phyloP scores from a whole-genome alignment of 345 rosid species.

The Populus simonii region DNA sequence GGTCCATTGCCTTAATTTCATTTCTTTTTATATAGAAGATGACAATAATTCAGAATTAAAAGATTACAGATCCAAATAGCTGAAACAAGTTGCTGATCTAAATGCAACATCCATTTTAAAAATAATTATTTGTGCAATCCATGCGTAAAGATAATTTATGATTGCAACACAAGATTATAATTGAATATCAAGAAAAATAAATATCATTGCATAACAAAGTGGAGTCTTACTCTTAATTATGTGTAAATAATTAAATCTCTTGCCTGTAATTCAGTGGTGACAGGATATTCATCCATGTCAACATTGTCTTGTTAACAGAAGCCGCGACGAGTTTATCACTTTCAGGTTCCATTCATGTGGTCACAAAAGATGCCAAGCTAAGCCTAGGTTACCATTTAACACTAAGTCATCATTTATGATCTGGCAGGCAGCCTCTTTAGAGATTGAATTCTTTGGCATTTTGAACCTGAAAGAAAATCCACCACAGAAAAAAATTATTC shows the following conservation, averaged over 20 bases:
- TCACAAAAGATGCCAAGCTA: constrained; percentile 23
- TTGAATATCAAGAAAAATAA: not conserved
- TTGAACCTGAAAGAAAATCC: constrained; percentile 13
- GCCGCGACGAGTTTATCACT: constrained; percentile 23
- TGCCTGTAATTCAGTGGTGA: constrained; percentile 26
- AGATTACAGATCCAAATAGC: not conserved
- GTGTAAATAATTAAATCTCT: not conserved
- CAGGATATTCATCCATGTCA: constrained; percentile 34
- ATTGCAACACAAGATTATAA: not conserved
- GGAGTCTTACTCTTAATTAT: too few relatives aligned
- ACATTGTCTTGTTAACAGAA: constrained; percentile 23
- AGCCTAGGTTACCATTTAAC: constrained; percentile 28
- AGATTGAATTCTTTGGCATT: constrained; percentile 19
- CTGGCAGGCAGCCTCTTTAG: constrained; percentile 27
- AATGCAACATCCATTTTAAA: not conserved
- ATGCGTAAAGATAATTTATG: not conserved
- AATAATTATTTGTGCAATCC: not conserved
- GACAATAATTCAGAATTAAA: not conserved
- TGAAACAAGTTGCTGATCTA: not conserved
- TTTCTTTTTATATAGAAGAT: not conserved
- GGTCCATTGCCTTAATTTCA: not conserved
- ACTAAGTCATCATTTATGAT: constrained; percentile 25
- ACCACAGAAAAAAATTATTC: too few relatives aligned
- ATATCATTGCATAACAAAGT: too few relatives aligned
- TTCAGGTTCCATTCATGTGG: constrained; percentile 28